Evolutionary conservation across 192 early-diverging fungal genomes (phyloP).

Genomic region (Haplosporangium gracile): DNA sequence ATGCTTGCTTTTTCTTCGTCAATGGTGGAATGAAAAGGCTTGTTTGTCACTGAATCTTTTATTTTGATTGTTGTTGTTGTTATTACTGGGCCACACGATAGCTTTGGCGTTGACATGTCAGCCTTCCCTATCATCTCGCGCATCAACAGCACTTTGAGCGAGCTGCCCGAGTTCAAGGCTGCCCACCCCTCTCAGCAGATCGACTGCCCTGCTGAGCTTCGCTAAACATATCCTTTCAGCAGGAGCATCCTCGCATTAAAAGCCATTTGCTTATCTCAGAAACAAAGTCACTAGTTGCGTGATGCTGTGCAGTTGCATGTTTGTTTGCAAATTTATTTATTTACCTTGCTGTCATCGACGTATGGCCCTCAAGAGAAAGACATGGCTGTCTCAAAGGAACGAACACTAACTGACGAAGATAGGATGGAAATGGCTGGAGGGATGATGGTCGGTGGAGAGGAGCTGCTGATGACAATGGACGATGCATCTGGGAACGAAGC

Average conservation of each 20-base stretch:
- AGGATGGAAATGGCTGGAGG: neutral
- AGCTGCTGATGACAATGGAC: neutral
- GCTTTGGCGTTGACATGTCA: conserved; percentile 78
- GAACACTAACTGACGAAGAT: neutral
- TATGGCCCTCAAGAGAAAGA: neutral
- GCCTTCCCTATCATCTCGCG: conserved; percentile 76
- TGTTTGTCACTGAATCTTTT: neutral
- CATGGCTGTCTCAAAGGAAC: neutral
- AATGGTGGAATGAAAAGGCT: too few species aligned
- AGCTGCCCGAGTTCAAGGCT: conserved; percentile 74
- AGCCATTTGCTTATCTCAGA: neutral
- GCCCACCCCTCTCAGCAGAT: conserved; percentile 74
- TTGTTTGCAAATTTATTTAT: neutral
- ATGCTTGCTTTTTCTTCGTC: neutral
- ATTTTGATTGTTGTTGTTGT: neutral
- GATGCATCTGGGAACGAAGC: neutral
- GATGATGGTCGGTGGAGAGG: neutral
- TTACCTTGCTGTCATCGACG: neutral
- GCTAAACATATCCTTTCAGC: neutral
- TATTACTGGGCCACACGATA: conserved; percentile 7
- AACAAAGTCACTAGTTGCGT: neutral
- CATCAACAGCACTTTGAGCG: conserved; percentile 66
- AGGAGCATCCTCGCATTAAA: neutral
- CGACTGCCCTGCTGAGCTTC: conserved; percentile 74
- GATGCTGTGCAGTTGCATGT: neutral